phyloP scores from a whole-genome alignment of 257 asterid genomes.

The Solanum chmielewskii region DNA sequence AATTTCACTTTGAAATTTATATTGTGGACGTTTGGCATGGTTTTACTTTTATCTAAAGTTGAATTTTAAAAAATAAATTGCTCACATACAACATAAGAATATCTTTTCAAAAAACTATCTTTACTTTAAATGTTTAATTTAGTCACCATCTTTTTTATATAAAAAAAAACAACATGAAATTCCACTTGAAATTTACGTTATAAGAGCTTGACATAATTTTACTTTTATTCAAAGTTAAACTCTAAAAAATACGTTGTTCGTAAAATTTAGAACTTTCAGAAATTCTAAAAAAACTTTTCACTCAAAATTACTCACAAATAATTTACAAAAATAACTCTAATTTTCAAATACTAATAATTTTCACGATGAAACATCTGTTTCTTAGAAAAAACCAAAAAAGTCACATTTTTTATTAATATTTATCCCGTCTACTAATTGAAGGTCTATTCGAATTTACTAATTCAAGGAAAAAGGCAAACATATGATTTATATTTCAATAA shows the following conservation, averaged over 20 bases:
- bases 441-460: not conserved
- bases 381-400: not conserved
- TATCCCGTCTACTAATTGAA: not conserved
- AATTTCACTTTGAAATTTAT: no score
- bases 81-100: not conserved
- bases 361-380: accelerated
- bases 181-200: not conserved
- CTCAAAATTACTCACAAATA: not conserved
- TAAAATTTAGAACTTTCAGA: no score
- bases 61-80: no score
- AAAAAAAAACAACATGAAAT: no score
- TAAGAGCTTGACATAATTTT: no score
- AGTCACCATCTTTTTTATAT: no score
- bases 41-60: no score
- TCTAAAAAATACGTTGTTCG: no score
- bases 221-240: not conserved
- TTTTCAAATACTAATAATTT: no score
- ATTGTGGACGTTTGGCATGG: not conserved
- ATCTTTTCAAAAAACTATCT: not conserved
- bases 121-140: not conserved
- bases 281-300: no score
- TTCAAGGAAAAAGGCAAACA: not conserved
- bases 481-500: not conserved
- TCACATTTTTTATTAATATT: not conserved
- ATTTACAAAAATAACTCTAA: no score